Evolutionary conservation across 305 asterid genomes (phyloP), one percentile per base, ranked within the genome.

Genomic region (Petunia hybrid): DNA sequence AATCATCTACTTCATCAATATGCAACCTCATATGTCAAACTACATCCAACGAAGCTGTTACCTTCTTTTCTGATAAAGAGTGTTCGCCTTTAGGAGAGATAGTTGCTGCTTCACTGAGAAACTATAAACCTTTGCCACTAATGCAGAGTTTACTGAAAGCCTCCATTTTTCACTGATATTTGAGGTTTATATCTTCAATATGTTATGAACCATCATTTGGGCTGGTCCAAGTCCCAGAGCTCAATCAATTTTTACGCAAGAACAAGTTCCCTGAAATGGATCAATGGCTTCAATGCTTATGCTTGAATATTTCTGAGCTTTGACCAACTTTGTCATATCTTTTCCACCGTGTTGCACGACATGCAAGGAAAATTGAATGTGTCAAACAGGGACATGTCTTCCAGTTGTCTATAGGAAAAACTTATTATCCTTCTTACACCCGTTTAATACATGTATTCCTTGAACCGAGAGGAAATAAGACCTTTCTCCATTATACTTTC

Each of bases 371-470:
- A 70, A 5, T 70, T 2, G 16, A 68, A 5, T 71, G 46, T 71
- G 43, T 35, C 77, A 71, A 46, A n/a, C 42, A 48, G 6, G 31
- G 31, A 35, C 31, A 48, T 71, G 43, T 12, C 35, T 35, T 61
- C 35, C 31, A 71, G 35, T 35, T 51, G 6, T 48, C 43, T 46
- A 71, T 46, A 10, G 61, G 53, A 41, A 57, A 67, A 48, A 67
- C 61, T 31, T 56, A 12, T 71, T 71, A 60, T 71, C 77, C 77
- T 64, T 64, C 70, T 71, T 48, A 45, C 56, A 69, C 22, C 41
- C 16, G 45, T 35, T 69, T 16, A 40, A 71, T 31, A 31, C 45
- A 71, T 46, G 61, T 8, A 51, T 10, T 71, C 22, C 43, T 71
- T 61, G 35, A 12, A 35, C 43, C 31, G 43, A 31, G 61, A 69